Percentiles rank a stretch among this genome's conserved stretches.
Evolutionary conservation across 2,329 filamentous ascomycete species (phyloP).

Genomic region (Venturia asperata): DNA sequence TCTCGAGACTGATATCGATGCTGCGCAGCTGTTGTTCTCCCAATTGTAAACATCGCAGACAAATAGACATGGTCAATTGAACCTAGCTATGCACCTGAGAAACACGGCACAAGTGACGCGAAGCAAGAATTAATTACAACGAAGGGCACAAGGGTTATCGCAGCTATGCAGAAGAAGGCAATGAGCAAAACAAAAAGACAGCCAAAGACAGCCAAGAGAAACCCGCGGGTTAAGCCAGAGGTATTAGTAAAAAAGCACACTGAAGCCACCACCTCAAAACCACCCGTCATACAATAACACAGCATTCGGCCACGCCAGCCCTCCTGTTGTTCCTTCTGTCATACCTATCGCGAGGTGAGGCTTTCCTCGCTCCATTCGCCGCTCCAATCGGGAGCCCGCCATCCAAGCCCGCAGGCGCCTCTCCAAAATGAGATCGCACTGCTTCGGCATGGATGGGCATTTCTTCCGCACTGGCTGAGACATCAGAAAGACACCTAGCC

Average conservation of each 20-base stretch:
- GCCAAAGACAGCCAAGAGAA: background rate
- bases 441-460: background rate
- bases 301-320: background rate
- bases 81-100: background rate
- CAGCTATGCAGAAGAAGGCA: background rate
- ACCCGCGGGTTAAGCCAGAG: background rate
- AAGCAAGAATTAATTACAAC: background rate
- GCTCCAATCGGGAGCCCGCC: background rate
- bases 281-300: conserved; percentile 6
- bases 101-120: background rate
- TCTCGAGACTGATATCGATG: no score
- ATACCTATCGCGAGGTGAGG: background rate
- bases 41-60: no score
- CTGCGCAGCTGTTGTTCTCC: no score
- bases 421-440: background rate
- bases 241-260: conserved; percentile 8
- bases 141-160: conserved; percentile 3
- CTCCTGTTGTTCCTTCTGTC: background rate
- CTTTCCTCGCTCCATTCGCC: background rate
- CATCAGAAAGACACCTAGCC: conserved; percentile 2
- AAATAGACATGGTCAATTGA: background rate
- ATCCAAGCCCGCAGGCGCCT: background rate
- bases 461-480: conserved; percentile 7
- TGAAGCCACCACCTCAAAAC: background rate
- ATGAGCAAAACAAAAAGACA: background rate